phyloP scores from a whole-genome alignment of 305 asterid species.

The Solanum chacoense region DNA sequence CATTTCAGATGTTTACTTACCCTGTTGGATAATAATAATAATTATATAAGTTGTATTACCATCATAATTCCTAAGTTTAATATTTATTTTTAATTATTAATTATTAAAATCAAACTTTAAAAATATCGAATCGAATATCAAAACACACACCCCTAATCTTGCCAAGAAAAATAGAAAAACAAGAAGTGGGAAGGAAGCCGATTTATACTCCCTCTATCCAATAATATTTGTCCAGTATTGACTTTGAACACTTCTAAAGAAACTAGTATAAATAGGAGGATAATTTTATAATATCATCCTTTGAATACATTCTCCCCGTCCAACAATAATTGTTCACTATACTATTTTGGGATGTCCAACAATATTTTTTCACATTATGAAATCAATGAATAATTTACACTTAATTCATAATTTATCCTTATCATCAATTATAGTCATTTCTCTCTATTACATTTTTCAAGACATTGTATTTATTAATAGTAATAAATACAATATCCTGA shows the following conservation, averaged over 20 bases:
- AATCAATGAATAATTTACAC: too few relatives aligned
- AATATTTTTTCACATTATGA: too few relatives aligned
- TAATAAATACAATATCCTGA: too few relatives aligned
- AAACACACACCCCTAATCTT: background rate
- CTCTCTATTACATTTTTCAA: too few relatives aligned
- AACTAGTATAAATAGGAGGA: background rate
- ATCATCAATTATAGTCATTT: too few relatives aligned
- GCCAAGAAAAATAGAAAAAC: background rate
- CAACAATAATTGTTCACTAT: too few relatives aligned
- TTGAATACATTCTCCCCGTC: background rate
- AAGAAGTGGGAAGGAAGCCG: background rate
- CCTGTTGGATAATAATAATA: background rate
- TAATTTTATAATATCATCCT: background rate
- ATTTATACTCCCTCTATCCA: background rate
- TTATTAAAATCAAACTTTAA: background rate
- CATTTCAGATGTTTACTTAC: background rate
- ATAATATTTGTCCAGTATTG: too few relatives aligned
- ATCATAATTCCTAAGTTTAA: background rate
- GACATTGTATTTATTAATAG: too few relatives aligned
- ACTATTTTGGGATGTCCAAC: too few relatives aligned
- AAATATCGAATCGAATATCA: background rate
- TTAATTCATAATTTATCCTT: too few relatives aligned
- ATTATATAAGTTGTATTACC: too few relatives aligned
- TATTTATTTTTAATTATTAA: background rate
- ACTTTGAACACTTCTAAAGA: background rate